Base-by-base conservation (phyloP, 2,329 filamentous ascomycete species). In the Neonectria sp. region DNA sequence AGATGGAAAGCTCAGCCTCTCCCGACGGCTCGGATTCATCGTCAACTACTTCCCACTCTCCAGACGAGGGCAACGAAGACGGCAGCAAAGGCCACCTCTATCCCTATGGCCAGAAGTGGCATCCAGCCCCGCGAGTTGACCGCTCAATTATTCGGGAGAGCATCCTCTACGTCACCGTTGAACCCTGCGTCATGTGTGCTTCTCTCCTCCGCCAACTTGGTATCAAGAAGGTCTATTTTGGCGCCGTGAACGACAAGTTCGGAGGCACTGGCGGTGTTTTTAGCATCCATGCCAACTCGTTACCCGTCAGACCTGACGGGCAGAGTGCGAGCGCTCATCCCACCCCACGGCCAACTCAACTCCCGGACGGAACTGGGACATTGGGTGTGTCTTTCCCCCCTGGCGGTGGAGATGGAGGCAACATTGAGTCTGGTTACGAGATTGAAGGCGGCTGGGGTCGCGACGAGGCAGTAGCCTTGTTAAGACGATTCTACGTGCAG, bases 131-230 rank as follows among this genome's bases (percentile, higher is more conserved):
- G 25, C 86, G 86, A 59, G 88, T 96, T 71, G 87, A 92, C 60
- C 87, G 89, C 37, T 87, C 86, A 13, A 89, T 95, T 69, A 86
- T 98, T 73, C 85, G 85, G 45, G 89, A 95, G 71, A 88, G 87
- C 73, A 92, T 91, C 11, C 89, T 99, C 58, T 99, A 99, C 81
- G 96, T 99, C 55, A 99, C 96, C 0, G 95, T 99, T 60, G 97
- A 99, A 82, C 96, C 96, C 5, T 99, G 96, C 80, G 94, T 99
- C 83, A 99, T 99, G 96, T 99, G 96, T 79, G 96, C 96, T 13
- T 97, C 95, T 7, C 90, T 97, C 60, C 87, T 99, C 57, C 90
- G 95, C 58, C 97, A 99, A 81, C 92, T 97, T 71, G 89, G 91
- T 15, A 95, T 99, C 80, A 90, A 92, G 69, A 92, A 92, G 72